Evolutionary conservation across 495 filamentous ascomycete genomes (phyloP), one percentile per base, ranked within the genome.

Genomic region (Margaritispora aquatica): DNA sequence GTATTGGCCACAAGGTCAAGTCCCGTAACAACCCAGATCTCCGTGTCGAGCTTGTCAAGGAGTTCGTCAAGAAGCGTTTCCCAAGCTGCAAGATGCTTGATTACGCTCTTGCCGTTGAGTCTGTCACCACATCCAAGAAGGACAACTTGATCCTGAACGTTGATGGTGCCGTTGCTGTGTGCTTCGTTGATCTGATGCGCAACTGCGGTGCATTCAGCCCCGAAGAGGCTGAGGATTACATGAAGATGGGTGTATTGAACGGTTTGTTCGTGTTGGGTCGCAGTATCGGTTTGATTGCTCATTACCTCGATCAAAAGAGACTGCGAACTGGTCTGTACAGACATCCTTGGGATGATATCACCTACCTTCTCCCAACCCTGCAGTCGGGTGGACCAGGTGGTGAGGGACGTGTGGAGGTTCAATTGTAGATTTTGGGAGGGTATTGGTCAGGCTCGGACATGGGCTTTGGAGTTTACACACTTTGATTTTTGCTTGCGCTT

Each of bases 131-230:
- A 9, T 96, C 91, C 63, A 98, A 98, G 88, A 98, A 98, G 84
- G 94, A 98, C 79, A 98, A 97, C 83, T 85, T 98, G 58, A 98
- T 98, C 68, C 87, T 98, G 63, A 98, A 98, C 81, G 94, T 98
- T 55, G 94, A 98, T 73, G 94, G 94, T 63, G 96, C 90, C 73
- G 84, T 98, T 65, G 94, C 94, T 64, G 94, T 98, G 70, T 97
- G 93, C 85, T 98, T 98, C 75, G 91, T 98, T 57, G 94, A 98
- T 66, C 77, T 98, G 62, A 83, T 98, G 76, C 89, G 95, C 75
- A 93, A 96, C 85, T 97, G 92, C 72, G 94, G 94, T 76, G 94
- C 94, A 56, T 98, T 98, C 84, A 84, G 78, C 69, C 71, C 80
- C 17, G 88, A 91, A 70, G 88, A 91, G 75, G 88, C 87, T 51